Evolutionary conservation across 768 basidiomycete species (phyloP).

Genomic region (Sutorius australiensis): DNA sequence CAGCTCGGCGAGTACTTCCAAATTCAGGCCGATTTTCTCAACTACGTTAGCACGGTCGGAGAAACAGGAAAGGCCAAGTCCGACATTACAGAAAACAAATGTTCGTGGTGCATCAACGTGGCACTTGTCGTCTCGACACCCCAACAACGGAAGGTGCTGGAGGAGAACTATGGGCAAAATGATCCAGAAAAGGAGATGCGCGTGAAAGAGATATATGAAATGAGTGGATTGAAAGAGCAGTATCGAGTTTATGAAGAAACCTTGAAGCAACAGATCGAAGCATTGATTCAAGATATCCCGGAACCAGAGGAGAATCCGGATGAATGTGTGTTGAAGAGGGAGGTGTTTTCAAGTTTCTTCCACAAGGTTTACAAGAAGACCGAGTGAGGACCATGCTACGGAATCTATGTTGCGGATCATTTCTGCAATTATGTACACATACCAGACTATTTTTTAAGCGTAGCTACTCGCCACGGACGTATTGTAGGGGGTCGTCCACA

Average conservation of each 20-base stretch:
- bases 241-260: neutral
- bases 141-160: neutral
- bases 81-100: neutral
- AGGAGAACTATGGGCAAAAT: neutral
- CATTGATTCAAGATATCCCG: neutral
- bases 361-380: neutral
- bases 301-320: neutral
- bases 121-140: neutral
- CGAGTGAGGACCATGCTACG: neutral
- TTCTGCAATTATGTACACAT: neutral
- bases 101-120: constrained; percentile 4
- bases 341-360: neutral
- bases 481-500: neutral
- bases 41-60: neutral
- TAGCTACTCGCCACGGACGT: neutral
- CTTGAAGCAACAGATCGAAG: neutral
- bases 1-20: constrained; percentile 3
- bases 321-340: neutral
- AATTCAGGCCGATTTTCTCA: neutral
- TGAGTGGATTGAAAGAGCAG: neutral
- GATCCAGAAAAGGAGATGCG: neutral
- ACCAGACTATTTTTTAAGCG: neutral
- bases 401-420: too few species aligned
- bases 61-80: neutral
- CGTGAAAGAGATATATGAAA: constrained; percentile 2